phyloP scores from a whole-genome alignment of 2,329 filamentous ascomycete genomes.

The Sphaerostilbella broomeana region DNA sequence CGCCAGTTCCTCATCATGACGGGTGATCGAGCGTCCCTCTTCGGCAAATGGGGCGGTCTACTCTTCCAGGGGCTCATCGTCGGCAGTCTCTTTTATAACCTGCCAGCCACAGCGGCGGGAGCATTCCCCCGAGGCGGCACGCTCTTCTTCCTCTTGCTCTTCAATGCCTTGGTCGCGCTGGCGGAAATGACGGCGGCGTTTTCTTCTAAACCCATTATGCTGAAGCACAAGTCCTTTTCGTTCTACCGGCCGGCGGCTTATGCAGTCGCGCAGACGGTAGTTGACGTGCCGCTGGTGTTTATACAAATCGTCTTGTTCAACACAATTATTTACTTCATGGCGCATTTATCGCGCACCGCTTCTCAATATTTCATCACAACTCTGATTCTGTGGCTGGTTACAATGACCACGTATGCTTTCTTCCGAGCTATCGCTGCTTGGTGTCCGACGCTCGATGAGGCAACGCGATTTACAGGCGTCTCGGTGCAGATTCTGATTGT shows the following conservation, averaged over 20 bases:
- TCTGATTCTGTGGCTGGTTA: conserved; percentile 53
- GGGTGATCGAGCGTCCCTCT: conserved; percentile 68
- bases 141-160: conserved; percentile 47
- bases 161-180: conserved; percentile 60
- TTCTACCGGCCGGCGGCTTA: conserved; percentile 58
- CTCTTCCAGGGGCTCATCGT: conserved; percentile 69
- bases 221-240: conserved; percentile 65
- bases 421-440: conserved; percentile 54
- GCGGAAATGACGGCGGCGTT: conserved; percentile 65
- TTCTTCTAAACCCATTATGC: conserved; percentile 54
- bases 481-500: conserved; percentile 58
- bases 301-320: conserved; percentile 62
- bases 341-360: conserved; percentile 58
- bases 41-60: conserved; percentile 75
- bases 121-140: conserved; percentile 52
- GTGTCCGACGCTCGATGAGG: conserved; percentile 55
- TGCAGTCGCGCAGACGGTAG: conserved; percentile 49
- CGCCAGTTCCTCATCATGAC: conserved; percentile 74
- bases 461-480: conserved; percentile 51
- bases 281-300: conserved; percentile 57
- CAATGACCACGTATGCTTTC: conserved; percentile 50
- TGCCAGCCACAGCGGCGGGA: conserved; percentile 51
- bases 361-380: conserved; percentile 62
- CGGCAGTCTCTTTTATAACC: conserved; percentile 70
- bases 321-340: conserved; percentile 71